A percentile compares a stretch with the other conserved stretches of the same genome.
phyloP scores from a whole-genome alignment of 1,139 yeast species.

The Martiniozyma asiatica region DNA sequence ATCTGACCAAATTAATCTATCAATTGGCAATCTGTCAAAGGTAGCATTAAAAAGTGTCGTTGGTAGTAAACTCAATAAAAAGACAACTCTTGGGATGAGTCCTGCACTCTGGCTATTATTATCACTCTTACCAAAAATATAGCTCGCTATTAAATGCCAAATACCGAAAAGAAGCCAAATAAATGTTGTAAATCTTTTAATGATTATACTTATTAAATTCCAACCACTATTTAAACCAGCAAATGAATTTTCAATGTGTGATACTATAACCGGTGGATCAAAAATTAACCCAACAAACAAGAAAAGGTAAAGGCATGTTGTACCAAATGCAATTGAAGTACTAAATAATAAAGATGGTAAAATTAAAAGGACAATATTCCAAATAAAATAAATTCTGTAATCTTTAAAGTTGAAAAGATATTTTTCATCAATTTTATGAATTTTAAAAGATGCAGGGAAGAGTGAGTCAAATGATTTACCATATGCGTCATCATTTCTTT shows the following conservation, averaged over 20 bases:
- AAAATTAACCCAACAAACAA: slow-evolving; percentile 56
- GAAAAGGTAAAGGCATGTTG: slow-evolving; percentile 35
- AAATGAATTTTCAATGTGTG: slow-evolving; percentile 41
- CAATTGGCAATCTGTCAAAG: slow-evolving; percentile 80
- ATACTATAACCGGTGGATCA: slow-evolving; percentile 65
- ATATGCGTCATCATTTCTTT: slow-evolving; percentile 2
- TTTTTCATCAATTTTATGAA: slow-evolving; percentile 29
- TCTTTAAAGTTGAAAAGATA: slow-evolving; percentile 11
- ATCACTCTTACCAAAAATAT: slow-evolving; percentile 16
- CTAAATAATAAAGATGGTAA: slow-evolving; percentile 26
- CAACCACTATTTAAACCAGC: slow-evolving; percentile 2
- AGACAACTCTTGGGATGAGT: slow-evolving; percentile 1
- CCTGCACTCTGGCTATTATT: too few species aligned
- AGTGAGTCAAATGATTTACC: slow-evolving; percentile 64
- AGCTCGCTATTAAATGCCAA: slow-evolving; percentile 32
- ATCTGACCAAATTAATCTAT: slow-evolving; percentile 63
- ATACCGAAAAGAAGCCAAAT: slow-evolving; percentile 59
- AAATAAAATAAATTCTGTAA: slow-evolving; percentile 51
- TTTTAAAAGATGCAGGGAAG: slow-evolving; percentile 57
- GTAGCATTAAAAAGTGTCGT: slow-evolving; percentile 81
- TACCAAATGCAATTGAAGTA: slow-evolving; percentile 45
- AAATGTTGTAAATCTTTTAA: slow-evolving; percentile 66
- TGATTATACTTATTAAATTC: slow-evolving; percentile 54
- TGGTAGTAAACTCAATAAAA: slow-evolving; percentile 46
- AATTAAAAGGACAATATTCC: slow-evolving; percentile 34